Percentiles rank a stretch among this genome's conserved stretches.
These are phyloP conservation scores for Beauveria medogensis DNA, from an alignment of 2,329 filamentous ascomycete species.

Conservation along the genomic window DNA sequence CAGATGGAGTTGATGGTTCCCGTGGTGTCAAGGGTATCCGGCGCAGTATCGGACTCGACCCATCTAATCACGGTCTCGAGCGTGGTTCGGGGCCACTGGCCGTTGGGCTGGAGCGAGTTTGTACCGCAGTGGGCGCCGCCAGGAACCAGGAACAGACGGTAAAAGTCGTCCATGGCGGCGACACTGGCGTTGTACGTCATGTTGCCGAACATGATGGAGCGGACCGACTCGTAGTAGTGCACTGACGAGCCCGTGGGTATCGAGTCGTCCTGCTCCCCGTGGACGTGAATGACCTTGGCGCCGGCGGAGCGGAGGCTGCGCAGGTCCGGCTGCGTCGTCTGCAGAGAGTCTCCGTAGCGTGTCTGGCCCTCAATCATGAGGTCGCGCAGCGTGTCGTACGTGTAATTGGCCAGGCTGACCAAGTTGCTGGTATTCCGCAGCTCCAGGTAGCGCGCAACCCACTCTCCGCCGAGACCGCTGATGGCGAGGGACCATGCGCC, in stretches of 20 bases:
- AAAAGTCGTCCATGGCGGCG: slow-evolving; percentile 40
- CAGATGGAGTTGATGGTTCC: slow-evolving; percentile 32
- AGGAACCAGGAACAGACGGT: slow-evolving; percentile 30
- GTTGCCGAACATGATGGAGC: slow-evolving; percentile 38
- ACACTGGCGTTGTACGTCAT: slow-evolving; percentile 29
- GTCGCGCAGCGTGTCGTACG: slow-evolving; percentile 42
- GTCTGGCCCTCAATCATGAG: slow-evolving; percentile 43
- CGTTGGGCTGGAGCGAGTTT: slow-evolving; percentile 31
- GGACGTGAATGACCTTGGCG: slow-evolving; percentile 49
- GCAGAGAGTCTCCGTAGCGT: slow-evolving; percentile 40
- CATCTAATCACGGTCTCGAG: slow-evolving; percentile 40
- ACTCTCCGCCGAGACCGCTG: slow-evolving; percentile 24
- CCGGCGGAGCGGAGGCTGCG: slow-evolving; percentile 39
- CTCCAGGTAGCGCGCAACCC: slow-evolving; percentile 32
- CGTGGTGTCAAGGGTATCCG: slow-evolving; percentile 33
- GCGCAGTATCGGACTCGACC: slow-evolving; percentile 41
- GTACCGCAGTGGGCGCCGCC: slow-evolving; percentile 42
- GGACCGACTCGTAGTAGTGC: slow-evolving; percentile 45
- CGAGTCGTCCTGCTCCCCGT: slow-evolving; percentile 45
- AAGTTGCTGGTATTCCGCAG: slow-evolving; percentile 27
- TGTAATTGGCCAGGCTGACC: slow-evolving; percentile 34
- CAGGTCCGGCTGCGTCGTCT: slow-evolving; percentile 46
- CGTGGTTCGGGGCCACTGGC: slow-evolving; percentile 35
- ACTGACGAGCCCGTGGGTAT: slow-evolving; percentile 45
- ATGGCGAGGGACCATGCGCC: slow-evolving; percentile 24